A percentile compares a stretch with the other conserved stretches of the same genome.
Evolutionary conservation across 208 protist species (phyloP).

Genomic region (Leishmania tropica): DNA sequence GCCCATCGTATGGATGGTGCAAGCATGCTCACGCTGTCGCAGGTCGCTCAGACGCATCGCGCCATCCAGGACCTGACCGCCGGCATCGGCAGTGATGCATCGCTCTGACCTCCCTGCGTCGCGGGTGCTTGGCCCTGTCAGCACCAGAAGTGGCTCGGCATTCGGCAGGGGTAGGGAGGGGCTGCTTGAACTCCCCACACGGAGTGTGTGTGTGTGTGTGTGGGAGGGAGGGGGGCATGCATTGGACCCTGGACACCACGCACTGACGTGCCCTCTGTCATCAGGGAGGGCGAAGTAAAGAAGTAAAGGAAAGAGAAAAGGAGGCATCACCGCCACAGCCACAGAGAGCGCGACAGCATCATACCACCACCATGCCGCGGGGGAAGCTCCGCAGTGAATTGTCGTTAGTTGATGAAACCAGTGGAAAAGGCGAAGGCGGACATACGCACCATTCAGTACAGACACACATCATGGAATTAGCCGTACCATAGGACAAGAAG

Average conservation of each 20-base stretch:
- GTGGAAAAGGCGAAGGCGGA: slow-evolving; percentile 92
- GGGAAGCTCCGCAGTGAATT: slow-evolving; percentile 64
- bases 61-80: too few species aligned
- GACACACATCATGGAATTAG: slow-evolving; percentile 77
- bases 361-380: slow-evolving; percentile 56
- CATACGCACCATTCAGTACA: slow-evolving; percentile 82
- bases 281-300: slow-evolving; percentile 6
- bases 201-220: too few species aligned
- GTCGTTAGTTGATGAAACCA: slow-evolving; percentile 91
- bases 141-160: too few species aligned
- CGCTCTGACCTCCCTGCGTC: too few species aligned
- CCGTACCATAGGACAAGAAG: slow-evolving; percentile 89
- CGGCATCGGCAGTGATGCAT: too few species aligned
- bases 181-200: background rate
- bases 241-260: slow-evolving; percentile 15
- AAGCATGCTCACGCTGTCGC: background rate
- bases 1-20: background rate
- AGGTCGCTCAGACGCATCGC: background rate
- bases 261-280: slow-evolving; percentile 58
- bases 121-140: too few species aligned
- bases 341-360: slow-evolving; percentile 57
- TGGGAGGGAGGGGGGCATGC: background rate
- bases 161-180: too few species aligned
- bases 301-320: slow-evolving; percentile 7
- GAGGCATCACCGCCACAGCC: slow-evolving; percentile 88